Conservation (phyloP, 208 protist species). For the Wallacemonas sp. region DNA sequence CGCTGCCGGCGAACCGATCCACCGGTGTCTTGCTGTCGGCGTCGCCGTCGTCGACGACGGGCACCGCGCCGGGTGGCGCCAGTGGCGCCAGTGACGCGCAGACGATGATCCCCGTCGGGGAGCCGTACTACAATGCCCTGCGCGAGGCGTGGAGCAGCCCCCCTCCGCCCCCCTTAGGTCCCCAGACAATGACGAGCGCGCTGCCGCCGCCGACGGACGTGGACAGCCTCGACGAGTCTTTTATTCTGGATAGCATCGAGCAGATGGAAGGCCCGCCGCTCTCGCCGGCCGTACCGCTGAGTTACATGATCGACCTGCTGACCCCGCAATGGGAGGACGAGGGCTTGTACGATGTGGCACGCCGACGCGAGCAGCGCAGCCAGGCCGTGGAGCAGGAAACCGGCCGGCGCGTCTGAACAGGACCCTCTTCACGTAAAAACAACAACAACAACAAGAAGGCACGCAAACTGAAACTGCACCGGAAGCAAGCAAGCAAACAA, state of each 20-base stretch:
- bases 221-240: slow-evolving; percentile 46
- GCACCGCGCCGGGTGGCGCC: neutral
- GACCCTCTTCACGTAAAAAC: neutral
- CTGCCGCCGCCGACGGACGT: slow-evolving; percentile 32
- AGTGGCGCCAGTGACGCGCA: slow-evolving; percentile 1
- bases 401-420: neutral
- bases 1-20: slow-evolving; percentile 9
- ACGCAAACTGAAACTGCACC: neutral
- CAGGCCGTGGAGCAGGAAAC: slow-evolving; percentile 7
- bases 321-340: slow-evolving; percentile 70
- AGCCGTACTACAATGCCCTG: slow-evolving; percentile 55
- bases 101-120: slow-evolving; percentile 43
- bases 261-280: slow-evolving; percentile 29
- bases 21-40: slow-evolving; percentile 1
- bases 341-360: slow-evolving; percentile 53
- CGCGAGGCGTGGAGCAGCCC: slow-evolving; percentile 41
- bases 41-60: neutral
- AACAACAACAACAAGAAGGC: neutral
- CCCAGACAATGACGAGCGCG: slow-evolving; percentile 12
- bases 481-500: neutral
- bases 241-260: slow-evolving; percentile 45
- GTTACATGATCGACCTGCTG: slow-evolving; percentile 69
- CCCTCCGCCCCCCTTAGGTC: neutral
- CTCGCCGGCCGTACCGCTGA: slow-evolving; percentile 60
- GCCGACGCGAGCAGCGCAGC: slow-evolving; percentile 19